Evolutionary conservation across 2,329 filamentous ascomycete genomes (phyloP), one percentile per base, ranked within the genome.

Genomic region (Colletotrichum salicis): DNA sequence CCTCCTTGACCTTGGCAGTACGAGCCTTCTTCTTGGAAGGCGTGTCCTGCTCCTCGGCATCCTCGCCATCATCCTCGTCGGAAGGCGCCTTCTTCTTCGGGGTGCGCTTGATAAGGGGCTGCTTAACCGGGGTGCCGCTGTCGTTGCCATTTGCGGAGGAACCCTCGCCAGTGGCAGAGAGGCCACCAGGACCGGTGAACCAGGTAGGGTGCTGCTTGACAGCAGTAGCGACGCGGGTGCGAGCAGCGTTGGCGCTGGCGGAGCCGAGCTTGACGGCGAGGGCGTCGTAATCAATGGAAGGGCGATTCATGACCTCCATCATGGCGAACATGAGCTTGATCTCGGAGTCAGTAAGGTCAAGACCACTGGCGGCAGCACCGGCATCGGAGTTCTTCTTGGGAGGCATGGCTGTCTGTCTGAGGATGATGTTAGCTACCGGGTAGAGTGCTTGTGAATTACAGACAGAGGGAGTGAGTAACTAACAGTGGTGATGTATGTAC

Each of bases 231-330:
- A 68, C 22, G 66, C 66, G 66, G 37, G 19, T 57, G 52, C 66
- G 66, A 8, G 66, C 66, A 29, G 59, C 66, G 31, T 69, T 64
- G 52, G 41, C 31, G n/a, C 37, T 69, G 52, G 66, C 52, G n/a
- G 66, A 56, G 15, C 59, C 59, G 22, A 69, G 27, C 29, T 56
- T 54, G 13, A 24, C 58, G 29, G 66, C 66, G 2, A 69, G 66
- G 15, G 29, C 66, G 6, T 64, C 52, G 15, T 57, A 52, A 29
- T 69, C 52, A 22, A 69, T 22, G 15, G 29, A 11, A 10, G 59
- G 27, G 10, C 66, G 59, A 2, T 19, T 12, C 24, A 55, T 63
- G n/a, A 24, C 12, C 48, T 52, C 27, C 31, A 63, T 13, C 5
- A 63, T 52, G 22, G 48, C 60, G n/a, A 60, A 15, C 51, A 69